Conservation (phyloP, 192 early-diverging fungal genomes). For the Oehlia diaphana region DNA sequence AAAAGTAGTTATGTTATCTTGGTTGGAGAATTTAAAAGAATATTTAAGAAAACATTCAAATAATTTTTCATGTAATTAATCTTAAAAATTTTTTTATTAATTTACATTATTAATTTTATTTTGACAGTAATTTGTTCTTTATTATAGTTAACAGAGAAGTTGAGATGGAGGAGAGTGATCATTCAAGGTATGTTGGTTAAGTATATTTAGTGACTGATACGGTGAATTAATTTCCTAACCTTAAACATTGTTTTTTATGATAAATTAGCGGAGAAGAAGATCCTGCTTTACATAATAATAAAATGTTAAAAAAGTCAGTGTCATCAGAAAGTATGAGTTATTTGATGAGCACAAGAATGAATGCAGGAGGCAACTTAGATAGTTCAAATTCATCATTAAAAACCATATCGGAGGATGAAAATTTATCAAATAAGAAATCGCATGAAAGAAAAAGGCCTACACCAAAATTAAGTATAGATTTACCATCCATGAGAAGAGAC, state of each 20-base stretch:
- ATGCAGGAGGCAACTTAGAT: neutral
- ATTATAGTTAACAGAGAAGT: neutral
- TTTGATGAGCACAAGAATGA: neutral
- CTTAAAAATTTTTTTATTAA: neutral
- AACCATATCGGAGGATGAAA: constrained; percentile 13
- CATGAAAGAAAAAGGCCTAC: constrained; percentile 5
- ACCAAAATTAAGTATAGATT: constrained; percentile 20
- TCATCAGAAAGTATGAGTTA: neutral
- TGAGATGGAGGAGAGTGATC: constrained; percentile 10
- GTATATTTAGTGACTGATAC: neutral
- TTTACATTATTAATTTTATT: neutral
- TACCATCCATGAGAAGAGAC: constrained; percentile 10
- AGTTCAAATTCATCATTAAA: neutral
- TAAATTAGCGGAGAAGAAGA: constrained; percentile 2
- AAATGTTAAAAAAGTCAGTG: neutral
- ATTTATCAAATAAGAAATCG: neutral
- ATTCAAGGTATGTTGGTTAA: neutral
- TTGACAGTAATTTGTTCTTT: neutral
- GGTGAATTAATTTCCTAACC: neutral
- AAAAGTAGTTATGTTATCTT: constrained; percentile 11
- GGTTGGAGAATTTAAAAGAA: constrained; percentile 21
- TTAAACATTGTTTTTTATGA: neutral
- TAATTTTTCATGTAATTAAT: neutral
- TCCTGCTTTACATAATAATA: neutral
- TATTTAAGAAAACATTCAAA: constrained; percentile 22